Evolutionary conservation across 148 eudicot genomes (phyloP).

Genomic region (Rhododendron henanense): DNA sequence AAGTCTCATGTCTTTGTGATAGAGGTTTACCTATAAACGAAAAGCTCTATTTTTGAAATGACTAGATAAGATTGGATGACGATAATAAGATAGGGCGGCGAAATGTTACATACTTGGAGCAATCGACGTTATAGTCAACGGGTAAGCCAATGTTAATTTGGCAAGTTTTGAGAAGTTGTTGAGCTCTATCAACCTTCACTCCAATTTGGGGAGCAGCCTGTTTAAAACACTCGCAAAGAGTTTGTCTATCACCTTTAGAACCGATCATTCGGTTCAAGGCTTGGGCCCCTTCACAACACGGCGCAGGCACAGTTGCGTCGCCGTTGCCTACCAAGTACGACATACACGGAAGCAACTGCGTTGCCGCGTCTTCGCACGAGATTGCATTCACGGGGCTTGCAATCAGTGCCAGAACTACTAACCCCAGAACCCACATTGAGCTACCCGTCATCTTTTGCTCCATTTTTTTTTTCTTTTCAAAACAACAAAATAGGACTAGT

Average conservation of each 20-base stretch:
- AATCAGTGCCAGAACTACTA: constrained; percentile 1
- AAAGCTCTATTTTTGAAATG: too few relatives aligned
- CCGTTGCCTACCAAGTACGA: constrained; percentile 3
- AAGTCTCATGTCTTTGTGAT: not conserved
- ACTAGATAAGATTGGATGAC: not conserved
- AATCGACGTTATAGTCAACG: constrained; percentile 9
- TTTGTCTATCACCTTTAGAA: not conserved
- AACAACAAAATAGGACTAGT: not conserved
- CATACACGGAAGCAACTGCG: constrained; percentile 8
- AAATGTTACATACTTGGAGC: not conserved
- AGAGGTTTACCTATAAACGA: too few relatives aligned
- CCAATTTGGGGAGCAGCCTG: not conserved
- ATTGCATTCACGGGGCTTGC: not conserved
- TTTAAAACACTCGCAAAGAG: constrained; percentile 13
- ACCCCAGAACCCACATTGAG: constrained; percentile 1
- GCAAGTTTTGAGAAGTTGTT: constrained; percentile 16
- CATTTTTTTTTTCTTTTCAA: not conserved
- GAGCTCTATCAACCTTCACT: not conserved
- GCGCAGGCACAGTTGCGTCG: not conserved
- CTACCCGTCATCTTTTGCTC: not conserved
- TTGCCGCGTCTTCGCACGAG: constrained; percentile 10
- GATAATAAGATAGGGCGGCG: too few relatives aligned
- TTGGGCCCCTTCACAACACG: constrained; percentile 11
- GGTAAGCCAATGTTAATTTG: not conserved
- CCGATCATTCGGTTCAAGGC: not conserved